Evolutionary conservation across 78 protist genomes (phyloP), one percentile per base, ranked within the genome.

Genomic region (Chrysochromulina parva): DNA sequence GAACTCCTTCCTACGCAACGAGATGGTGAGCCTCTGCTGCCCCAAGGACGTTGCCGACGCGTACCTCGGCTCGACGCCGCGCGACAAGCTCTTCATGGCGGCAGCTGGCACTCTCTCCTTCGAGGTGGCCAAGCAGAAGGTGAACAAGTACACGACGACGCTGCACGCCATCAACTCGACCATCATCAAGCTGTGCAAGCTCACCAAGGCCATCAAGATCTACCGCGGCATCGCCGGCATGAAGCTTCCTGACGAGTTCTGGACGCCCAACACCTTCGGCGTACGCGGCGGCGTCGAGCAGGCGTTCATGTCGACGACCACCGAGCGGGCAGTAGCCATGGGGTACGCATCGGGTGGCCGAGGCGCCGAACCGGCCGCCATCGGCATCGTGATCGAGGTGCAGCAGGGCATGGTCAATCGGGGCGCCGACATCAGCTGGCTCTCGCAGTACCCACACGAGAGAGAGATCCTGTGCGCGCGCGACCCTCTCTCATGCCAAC

Each of bases 261-360:
- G 28, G 66, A 14, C 14, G 20, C 52, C 14, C 38, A 59, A 89
- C 57, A 74, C 73, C 38, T 54, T 76, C 2, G 69, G 86, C 57
- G 69, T 50, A 60, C 5, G 78, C 52, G 92, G 92, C 28, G 92
- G 92, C 50, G 86, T 89, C 4, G 92, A 89, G 74, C 24, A 3
- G 26, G 92, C 81, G 7, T 76, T 71, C 88, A 28, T 89, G 87
- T 76, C 88, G 55, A 89, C 92, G n/a, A 89, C 92, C 48, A 88
- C 85, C 26, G 82, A 88, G n/a, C 38, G 59, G 26, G 26, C 20
- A 19, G 82, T 53, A 66, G 90, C 90, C 24, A 66, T 67, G 81
- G 60, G 28, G 47, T 69, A 88, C 84, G 58, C 59, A 1, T 9
- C 28, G 57, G 71, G 53, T 7, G 52, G 20, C 38, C 38, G 38